Conservation (phyloP, 441 rosid genomes). For the Codiaeum variegatum region DNA sequence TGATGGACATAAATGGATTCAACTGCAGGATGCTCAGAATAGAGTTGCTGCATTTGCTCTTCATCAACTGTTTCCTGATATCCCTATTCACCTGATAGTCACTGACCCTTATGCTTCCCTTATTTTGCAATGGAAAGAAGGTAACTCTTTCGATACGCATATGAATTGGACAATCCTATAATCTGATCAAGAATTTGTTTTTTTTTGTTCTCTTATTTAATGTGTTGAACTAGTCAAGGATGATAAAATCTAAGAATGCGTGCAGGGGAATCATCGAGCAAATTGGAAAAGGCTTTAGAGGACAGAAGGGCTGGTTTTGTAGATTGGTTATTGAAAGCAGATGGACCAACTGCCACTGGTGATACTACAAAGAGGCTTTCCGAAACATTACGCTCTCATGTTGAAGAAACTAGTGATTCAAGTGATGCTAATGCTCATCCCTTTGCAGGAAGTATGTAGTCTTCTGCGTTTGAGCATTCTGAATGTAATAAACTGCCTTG, state of each 20-base stretch:
- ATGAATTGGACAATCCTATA: neutral
- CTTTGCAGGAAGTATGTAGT: conserved; percentile 44
- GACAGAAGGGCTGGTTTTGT: conserved; percentile 78
- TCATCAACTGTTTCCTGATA: conserved; percentile 67
- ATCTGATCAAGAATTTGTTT: neutral
- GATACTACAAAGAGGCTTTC: conserved; percentile 29
- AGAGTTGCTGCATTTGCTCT: conserved; percentile 84
- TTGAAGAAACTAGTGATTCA: conserved; percentile 32
- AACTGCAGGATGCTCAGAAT: conserved; percentile 84
- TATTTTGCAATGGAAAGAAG: conserved; percentile 70
- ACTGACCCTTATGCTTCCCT: conserved; percentile 77
- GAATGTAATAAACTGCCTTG: conserved; percentile 7
- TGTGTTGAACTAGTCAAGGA: conserved; percentile 9
- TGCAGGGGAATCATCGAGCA: conserved; percentile 51
- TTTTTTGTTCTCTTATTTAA: conserved; percentile 2
- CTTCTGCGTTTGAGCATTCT: neutral
- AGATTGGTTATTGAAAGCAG: conserved; percentile 52
- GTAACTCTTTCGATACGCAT: conserved; percentile 32
- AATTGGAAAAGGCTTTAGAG: conserved; percentile 49
- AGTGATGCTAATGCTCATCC: conserved; percentile 31
- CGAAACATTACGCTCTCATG: conserved; percentile 26
- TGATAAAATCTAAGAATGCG: conserved; percentile 21
- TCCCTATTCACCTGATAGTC: conserved; percentile 66
- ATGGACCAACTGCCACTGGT: conserved; percentile 26
- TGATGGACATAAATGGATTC: neutral